Conservation (phyloP, 805 yeast genomes). For the Starmera amethionina region DNA sequence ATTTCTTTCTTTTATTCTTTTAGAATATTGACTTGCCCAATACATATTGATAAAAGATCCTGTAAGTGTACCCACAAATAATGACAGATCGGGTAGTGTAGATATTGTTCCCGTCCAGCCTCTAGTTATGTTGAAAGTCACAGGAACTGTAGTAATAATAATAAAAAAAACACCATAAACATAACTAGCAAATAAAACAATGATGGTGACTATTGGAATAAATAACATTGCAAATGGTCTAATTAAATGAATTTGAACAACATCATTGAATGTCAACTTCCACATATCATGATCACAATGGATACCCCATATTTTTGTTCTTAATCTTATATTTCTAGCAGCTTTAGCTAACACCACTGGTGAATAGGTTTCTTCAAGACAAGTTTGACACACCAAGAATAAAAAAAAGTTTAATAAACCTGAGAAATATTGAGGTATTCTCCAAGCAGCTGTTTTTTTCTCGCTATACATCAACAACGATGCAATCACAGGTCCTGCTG, state of each 20-base stretch:
- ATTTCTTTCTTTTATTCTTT: constrained; percentile 25
- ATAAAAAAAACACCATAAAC: constrained; percentile 39
- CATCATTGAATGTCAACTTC: constrained; percentile 7
- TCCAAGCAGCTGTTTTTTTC: constrained; percentile 36
- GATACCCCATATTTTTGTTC: constrained; percentile 3
- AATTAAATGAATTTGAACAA: constrained; percentile 7
- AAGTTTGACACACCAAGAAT: constrained; percentile 27
- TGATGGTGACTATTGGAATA: constrained; percentile 26
- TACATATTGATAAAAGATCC: constrained; percentile 26
- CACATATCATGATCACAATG: constrained; percentile 12
- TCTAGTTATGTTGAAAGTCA: constrained; percentile 21
- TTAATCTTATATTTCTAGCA: constrained; percentile 3
- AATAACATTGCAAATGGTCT: constrained; percentile 12
- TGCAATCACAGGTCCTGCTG: constrained; percentile 38
- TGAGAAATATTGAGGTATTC: constrained; percentile 45
- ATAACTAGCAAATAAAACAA: constrained; percentile 37
- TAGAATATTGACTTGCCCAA: constrained; percentile 19
- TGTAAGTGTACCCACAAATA: constrained; percentile 27
- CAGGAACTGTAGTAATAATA: constrained; percentile 33
- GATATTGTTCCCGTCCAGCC: constrained; percentile 24
- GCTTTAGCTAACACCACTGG: constrained; percentile 7
- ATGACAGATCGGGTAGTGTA: constrained; percentile 25
- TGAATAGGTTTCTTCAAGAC: constrained; percentile 8
- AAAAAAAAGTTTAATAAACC: constrained; percentile 31
- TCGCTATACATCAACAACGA: constrained; percentile 35